phyloP scores from a whole-genome alignment of 1,284 basidiomycete genomes.

The Pulchroboletus neoregius region DNA sequence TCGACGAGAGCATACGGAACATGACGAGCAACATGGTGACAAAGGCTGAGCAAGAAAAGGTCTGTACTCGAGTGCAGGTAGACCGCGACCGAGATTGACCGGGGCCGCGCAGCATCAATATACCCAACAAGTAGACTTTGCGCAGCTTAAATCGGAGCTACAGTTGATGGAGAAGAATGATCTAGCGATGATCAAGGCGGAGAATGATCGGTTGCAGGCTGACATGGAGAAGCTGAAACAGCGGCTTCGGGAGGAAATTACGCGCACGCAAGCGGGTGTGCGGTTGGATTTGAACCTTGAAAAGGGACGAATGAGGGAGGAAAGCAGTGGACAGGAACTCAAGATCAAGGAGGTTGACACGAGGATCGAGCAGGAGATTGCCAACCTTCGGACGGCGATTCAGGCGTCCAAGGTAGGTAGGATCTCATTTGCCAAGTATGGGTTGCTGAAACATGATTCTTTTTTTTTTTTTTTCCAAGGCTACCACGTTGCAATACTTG shows the following conservation, averaged over 20 bases:
- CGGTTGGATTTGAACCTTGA: slow-evolving; percentile 94
- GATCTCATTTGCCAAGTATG: slow-evolving; percentile 11
- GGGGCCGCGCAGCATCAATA: slow-evolving; percentile 69
- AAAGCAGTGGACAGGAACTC: slow-evolving; percentile 87
- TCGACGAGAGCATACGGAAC: slow-evolving; percentile 90
- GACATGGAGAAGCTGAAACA: slow-evolving; percentile 98
- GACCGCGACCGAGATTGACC: slow-evolving; percentile 11
- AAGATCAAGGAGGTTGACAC: slow-evolving; percentile 99
- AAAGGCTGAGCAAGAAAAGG: slow-evolving; percentile 93
- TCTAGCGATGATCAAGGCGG: slow-evolving; percentile 90
- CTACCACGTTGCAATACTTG: slow-evolving; percentile 77
- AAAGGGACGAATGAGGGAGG: slow-evolving; percentile 94
- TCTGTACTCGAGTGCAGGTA: slow-evolving; percentile 31
- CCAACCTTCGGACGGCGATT: slow-evolving; percentile 83
- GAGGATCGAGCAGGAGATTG: slow-evolving; percentile 95
- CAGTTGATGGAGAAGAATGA: slow-evolving; percentile 98
- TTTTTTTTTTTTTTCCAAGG: slow-evolving; percentile 38
- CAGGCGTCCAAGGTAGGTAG: slow-evolving; percentile 86
- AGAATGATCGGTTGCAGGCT: slow-evolving; percentile 87
- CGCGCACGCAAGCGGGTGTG: slow-evolving; percentile 91
- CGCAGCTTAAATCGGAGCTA: slow-evolving; percentile 93
- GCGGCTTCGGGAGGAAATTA: slow-evolving; percentile 87
- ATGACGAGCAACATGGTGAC: slow-evolving; percentile 95
- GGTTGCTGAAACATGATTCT: slow-evolving; percentile 2
- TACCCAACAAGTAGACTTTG: slow-evolving; percentile 96